Base-by-base conservation (phyloP, 2,329 filamentous ascomycete genomes). In the Bipolaris zeicola region DNA sequence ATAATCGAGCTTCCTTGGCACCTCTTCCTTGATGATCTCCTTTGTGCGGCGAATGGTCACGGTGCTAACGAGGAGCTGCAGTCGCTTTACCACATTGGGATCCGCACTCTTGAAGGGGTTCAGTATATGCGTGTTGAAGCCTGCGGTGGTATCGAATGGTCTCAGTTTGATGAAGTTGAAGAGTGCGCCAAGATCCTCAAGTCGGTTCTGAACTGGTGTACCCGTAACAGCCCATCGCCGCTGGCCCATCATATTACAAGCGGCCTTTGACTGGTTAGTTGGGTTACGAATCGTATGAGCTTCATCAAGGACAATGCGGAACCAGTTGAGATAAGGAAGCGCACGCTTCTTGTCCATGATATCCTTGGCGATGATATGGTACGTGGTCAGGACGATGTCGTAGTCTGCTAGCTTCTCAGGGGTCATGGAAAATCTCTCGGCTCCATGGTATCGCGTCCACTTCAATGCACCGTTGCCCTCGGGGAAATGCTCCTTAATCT, bases 211-310 rank as follows among this genome's bases (percentile, higher is more conserved):
- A 7, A 98, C 91, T 0, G 93, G 95, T 0, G 95, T 98, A 52
- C 94, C 95, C 0, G 95, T 98, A n/a, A 98, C 91, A 2, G 93
- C 94, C 95, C 95, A 99, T 33, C 93, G 88, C 31, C 93, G 87
- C 69, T 90, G 85, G 2, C 92, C 91, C 58, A 90, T 84, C 2
- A 98, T 81, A 18, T 86, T 85, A 62, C 92, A 93, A 18, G 95
- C 91, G 3, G 91, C 91, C 72, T 93, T 92, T 51, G 92, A 96
- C 64, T 94, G 89, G 0, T 92, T 94, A 3, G 82, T 85, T 61
- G 91, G 89, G 66, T 96, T 94, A 24, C 95, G 90, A 63, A 99
- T 98, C 76, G 90, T 90, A 73, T 99, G 95, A 0, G 93, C 95
- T 77, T 99, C 94, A 62, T 98, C 94, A 1, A 98, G 83, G 1